Conservation (phyloP, 148 eudicot species). For the Cornus suecica region DNA sequence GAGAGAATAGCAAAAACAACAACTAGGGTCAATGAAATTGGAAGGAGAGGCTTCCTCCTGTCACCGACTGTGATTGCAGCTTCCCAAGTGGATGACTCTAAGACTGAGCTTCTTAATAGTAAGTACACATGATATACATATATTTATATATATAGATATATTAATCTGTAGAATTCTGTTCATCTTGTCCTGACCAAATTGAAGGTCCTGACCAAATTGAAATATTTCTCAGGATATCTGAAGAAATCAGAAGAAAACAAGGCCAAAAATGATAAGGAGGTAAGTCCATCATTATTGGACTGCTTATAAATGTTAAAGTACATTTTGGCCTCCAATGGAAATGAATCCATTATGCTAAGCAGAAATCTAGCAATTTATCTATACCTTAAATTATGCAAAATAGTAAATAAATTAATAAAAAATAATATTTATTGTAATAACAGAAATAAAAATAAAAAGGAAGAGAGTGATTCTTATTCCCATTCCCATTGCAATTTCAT, state of each 20-base stretch:
- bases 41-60: slow-evolving; percentile 42
- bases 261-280: slow-evolving; percentile 95
- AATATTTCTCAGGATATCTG: slow-evolving; percentile 54
- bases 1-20: slow-evolving; percentile 7
- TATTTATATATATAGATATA: neutral
- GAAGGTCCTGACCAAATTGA: neutral
- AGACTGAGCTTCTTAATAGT: slow-evolving; percentile 77
- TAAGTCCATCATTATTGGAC: slow-evolving; percentile 11
- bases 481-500: too few species aligned
- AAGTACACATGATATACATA: neutral
- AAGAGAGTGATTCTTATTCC: too few species aligned
- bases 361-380: too few species aligned
- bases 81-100: slow-evolving; percentile 44
- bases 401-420: too few species aligned
- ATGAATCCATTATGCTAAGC: too few species aligned
- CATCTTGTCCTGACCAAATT: neutral
- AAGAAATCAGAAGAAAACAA: slow-evolving; percentile 95
- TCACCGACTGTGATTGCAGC: slow-evolving; percentile 40
- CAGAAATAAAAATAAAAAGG: too few species aligned
- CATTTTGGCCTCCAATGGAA: too few species aligned
- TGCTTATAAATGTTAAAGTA: too few species aligned
- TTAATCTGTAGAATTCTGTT: neutral
- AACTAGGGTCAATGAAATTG: slow-evolving; percentile 11
- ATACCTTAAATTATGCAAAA: too few species aligned
- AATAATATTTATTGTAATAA: too few species aligned